phyloP scores from a whole-genome alignment of 441 rosid genomes.

The Aleurites moluccanus region DNA sequence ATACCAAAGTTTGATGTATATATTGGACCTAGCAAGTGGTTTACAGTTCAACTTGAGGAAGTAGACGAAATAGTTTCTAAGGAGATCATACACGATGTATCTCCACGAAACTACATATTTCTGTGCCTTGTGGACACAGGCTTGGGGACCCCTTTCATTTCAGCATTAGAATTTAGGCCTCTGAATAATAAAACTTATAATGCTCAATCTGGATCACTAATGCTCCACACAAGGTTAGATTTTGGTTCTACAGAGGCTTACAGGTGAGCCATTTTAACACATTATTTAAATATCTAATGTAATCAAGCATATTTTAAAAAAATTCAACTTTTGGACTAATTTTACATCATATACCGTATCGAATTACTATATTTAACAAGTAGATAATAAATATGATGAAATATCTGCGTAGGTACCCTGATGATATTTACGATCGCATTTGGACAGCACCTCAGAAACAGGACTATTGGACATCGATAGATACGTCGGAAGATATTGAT shows the following conservation, averaged over 20 bases:
- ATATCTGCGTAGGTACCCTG: not conserved
- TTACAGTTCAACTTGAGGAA: conserved; percentile 20
- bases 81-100: conserved; percentile 42
- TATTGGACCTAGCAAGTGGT: conserved; percentile 40
- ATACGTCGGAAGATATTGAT: too few species aligned
- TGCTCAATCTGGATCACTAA: not conserved
- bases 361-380: too few species aligned
- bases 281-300: too few species aligned
- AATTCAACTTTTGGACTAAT: too few species aligned
- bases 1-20: conserved; percentile 29
- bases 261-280: not conserved
- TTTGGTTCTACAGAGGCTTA: not conserved
- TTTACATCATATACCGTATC: too few species aligned
- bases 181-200: not conserved
- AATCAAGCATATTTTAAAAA: too few species aligned
- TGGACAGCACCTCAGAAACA: not conserved
- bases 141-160: conserved; percentile 24
- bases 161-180: not conserved
- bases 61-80: not conserved
- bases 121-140: not conserved
- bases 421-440: not conserved
- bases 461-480: too few species aligned
- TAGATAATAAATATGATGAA: too few species aligned
- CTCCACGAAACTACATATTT: not conserved
- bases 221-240: not conserved